Conservation (phyloP, 2,329 filamentous ascomycete species). For the Sphaerulina vaccinii region DNA sequence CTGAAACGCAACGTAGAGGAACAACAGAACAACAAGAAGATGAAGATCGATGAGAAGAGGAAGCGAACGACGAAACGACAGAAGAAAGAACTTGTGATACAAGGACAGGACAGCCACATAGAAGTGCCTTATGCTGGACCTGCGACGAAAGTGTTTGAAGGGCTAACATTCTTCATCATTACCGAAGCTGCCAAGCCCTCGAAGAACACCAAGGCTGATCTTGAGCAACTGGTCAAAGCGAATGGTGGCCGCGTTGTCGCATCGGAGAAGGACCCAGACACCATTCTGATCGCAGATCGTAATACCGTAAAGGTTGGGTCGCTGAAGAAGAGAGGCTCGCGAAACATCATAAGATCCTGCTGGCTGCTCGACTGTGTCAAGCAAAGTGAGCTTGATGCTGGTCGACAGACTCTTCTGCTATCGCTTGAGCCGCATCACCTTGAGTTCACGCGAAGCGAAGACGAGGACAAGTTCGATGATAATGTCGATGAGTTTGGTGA, state of each 20-base stretch:
- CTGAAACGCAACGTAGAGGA: constrained; percentile 68
- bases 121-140: constrained; percentile 57
- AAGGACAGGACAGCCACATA: constrained; percentile 61
- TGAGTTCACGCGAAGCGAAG: constrained; percentile 63
- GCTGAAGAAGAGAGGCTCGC: constrained; percentile 68
- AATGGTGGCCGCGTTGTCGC: constrained; percentile 81
- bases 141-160: constrained; percentile 67
- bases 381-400: constrained; percentile 49
- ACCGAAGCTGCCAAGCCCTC: constrained; percentile 68
- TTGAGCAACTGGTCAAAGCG: constrained; percentile 78
- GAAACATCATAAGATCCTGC: constrained; percentile 71
- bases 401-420: constrained; percentile 59
- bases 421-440: constrained; percentile 69
- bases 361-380: constrained; percentile 84
- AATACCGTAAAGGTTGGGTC: constrained; percentile 78
- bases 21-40: constrained; percentile 68
- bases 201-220: constrained; percentile 73
- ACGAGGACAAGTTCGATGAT: constrained; percentile 54
- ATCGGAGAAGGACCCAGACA: constrained; percentile 62
- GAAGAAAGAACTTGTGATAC: constrained; percentile 71
- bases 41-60: constrained; percentile 67
- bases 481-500: constrained; percentile 79
- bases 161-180: constrained; percentile 75
- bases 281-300: constrained; percentile 77
- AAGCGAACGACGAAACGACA: constrained; percentile 59